A percentile compares a stretch with the other conserved stretches of the same genome.
These are phyloP conservation scores for Multifurca ochricompacta DNA, from an alignment of 768 basidiomycete species.

Conservation along the genomic window DNA sequence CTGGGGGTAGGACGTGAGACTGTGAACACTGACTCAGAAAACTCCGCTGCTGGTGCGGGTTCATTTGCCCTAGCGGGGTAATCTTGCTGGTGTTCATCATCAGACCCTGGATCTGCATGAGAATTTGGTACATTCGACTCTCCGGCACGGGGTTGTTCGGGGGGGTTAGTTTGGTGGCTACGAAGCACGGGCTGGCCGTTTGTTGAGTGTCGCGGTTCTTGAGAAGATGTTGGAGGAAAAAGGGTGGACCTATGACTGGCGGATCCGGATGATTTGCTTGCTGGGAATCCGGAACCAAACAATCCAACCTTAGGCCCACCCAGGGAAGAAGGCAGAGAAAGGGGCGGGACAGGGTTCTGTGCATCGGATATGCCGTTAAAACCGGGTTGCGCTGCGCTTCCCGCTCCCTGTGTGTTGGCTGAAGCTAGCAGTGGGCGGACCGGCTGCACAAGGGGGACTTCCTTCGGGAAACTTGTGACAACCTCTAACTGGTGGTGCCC, in stretches of 20 bases:
- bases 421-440: neutral
- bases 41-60: slow-evolving; percentile 3
- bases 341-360: neutral
- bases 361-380: slow-evolving; percentile 2
- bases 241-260: neutral
- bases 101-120: neutral
- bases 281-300: slow-evolving; percentile 1
- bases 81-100: neutral
- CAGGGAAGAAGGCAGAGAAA: neutral
- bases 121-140: neutral
- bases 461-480: neutral
- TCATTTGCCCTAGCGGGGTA: neutral
- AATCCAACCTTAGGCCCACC: neutral
- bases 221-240: neutral
- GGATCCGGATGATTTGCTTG: slow-evolving; percentile 7
- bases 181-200: neutral
- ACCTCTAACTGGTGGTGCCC: neutral
- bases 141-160: neutral
- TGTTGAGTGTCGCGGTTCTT: neutral
- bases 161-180: neutral
- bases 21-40: slow-evolving; percentile 13
- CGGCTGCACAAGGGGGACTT: neutral
- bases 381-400: neutral
- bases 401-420: neutral
- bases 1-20: neutral